Evolutionary conservation across 208 protist species (phyloP).

Genomic region (Angomonas ambiguus): DNA sequence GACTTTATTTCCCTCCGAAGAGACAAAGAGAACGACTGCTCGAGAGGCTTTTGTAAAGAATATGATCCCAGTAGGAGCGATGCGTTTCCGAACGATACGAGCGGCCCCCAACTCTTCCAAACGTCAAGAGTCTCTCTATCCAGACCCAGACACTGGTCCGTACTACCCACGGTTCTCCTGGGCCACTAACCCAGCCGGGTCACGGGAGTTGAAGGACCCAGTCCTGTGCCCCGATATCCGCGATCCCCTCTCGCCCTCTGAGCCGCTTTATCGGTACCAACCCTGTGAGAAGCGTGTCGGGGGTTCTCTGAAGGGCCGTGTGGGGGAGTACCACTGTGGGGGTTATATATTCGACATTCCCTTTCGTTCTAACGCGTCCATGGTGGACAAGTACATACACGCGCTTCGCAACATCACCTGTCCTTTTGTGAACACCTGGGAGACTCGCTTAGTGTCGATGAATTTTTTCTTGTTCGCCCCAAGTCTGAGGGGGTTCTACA

Average conservation of each 20-base stretch:
- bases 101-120: slow-evolving; percentile 9
- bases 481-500: slow-evolving; percentile 12
- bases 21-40: not conserved
- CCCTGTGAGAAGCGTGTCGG: not conserved
- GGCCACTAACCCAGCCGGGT: not conserved
- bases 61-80: slow-evolving; percentile 18
- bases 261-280: slow-evolving; percentile 15
- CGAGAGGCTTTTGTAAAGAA: not conserved
- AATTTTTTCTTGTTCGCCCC: slow-evolving; percentile 31
- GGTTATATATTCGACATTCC: slow-evolving; percentile 33
- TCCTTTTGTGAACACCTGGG: slow-evolving; percentile 21
- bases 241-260: slow-evolving; percentile 9
- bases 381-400: not conserved
- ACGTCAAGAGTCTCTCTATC: slow-evolving; percentile 21
- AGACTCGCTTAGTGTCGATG: slow-evolving; percentile 19
- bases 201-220: slow-evolving; percentile 1
- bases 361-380: slow-evolving; percentile 13
- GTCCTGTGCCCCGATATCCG: slow-evolving; percentile 2
- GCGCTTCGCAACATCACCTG: slow-evolving; percentile 10
- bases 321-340: slow-evolving; percentile 26
- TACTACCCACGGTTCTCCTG: slow-evolving; percentile 9
- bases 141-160: not conserved
- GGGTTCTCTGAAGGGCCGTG: not conserved
- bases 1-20: not conserved
- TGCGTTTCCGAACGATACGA: slow-evolving; percentile 30